These are phyloP conservation scores for Myriosclerotinia curreyana DNA, from an alignment of 2,329 filamentous ascomycete species.

Conservation along the genomic window DNA sequence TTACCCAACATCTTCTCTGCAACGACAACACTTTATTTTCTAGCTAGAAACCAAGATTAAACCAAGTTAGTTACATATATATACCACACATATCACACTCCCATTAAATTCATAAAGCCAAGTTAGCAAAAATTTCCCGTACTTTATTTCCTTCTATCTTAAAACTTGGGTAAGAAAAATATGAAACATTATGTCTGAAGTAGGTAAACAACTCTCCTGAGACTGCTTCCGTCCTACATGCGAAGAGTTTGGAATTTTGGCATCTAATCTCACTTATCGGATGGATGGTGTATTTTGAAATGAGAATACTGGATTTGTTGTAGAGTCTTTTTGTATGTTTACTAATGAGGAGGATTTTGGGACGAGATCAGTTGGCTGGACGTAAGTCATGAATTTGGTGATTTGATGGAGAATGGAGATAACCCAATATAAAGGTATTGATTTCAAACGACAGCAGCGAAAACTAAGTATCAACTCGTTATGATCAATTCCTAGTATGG, in stretches of 20 bases:
- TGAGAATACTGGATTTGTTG: not conserved
- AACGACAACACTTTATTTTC: no score
- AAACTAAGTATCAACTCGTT: not conserved
- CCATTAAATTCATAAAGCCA: no score
- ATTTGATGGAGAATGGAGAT: no score
- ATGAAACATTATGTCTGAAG: not conserved
- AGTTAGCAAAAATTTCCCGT: no score
- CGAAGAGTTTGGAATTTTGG: not conserved
- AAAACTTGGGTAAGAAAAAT: not conserved
- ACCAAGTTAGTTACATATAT: no score
- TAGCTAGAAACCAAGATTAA: no score
- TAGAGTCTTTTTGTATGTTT: not conserved
- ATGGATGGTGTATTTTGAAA: not conserved
- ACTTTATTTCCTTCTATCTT: not conserved
- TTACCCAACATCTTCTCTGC: no score
- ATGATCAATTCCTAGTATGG: not conserved
- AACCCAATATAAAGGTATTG: not conserved
- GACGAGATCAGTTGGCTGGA: not conserved
- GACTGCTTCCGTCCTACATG: not conserved
- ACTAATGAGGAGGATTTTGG: not conserved
- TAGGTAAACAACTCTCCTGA: not conserved
- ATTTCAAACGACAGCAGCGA: not conserved
- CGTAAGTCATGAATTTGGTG: not conserved
- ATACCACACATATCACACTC: no score
- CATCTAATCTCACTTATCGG: conserved; percentile 6